These are phyloP conservation scores for Aureobasidium mangrovei DNA, from an alignment of 2,329 filamentous ascomycete genomes.

Conservation along the genomic window DNA sequence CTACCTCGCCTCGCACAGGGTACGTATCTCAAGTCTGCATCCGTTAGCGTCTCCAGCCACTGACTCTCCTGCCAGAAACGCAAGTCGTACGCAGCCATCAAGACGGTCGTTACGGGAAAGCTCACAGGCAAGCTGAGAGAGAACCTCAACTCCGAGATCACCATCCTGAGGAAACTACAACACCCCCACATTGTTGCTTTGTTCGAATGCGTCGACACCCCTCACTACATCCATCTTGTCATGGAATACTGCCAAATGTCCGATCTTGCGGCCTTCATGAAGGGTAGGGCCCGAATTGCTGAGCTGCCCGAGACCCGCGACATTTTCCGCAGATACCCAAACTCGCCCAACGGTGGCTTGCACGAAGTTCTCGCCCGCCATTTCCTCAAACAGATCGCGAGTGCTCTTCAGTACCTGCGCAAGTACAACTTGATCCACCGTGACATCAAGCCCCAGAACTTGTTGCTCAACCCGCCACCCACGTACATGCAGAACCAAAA, in stretches of 20 bases:
- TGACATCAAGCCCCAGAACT: slow-evolving; percentile 94
- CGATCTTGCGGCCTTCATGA: slow-evolving; percentile 91
- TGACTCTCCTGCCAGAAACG: slow-evolving; percentile 46
- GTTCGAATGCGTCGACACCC: slow-evolving; percentile 84
- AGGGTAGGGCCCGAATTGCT: slow-evolving; percentile 74
- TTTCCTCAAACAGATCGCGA: slow-evolving; percentile 89
- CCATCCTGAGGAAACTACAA: slow-evolving; percentile 85
- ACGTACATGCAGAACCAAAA: slow-evolving; percentile 57
- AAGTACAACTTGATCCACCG: slow-evolving; percentile 84
- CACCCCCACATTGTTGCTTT: slow-evolving; percentile 96
- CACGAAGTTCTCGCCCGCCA: slow-evolving; percentile 95
- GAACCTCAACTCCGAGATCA: slow-evolving; percentile 89
- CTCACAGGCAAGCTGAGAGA: slow-evolving; percentile 94
- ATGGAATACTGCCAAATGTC: slow-evolving; percentile 99
- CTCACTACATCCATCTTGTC: slow-evolving; percentile 84
- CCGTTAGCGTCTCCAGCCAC: not conserved
- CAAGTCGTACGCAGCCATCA: slow-evolving; percentile 82
- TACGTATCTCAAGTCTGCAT: slow-evolving; percentile 14
- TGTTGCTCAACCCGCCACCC: slow-evolving; percentile 76
- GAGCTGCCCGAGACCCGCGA: slow-evolving; percentile 76
- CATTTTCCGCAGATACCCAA: slow-evolving; percentile 90
- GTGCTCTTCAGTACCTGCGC: slow-evolving; percentile 81
- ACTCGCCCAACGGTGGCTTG: slow-evolving; percentile 70
- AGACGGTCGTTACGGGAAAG: slow-evolving; percentile 84
- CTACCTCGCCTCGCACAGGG: slow-evolving; percentile 44